Evolutionary conservation across 768 basidiomycete species (phyloP).

Genomic region (Tylopilus rubrobrunneus): DNA sequence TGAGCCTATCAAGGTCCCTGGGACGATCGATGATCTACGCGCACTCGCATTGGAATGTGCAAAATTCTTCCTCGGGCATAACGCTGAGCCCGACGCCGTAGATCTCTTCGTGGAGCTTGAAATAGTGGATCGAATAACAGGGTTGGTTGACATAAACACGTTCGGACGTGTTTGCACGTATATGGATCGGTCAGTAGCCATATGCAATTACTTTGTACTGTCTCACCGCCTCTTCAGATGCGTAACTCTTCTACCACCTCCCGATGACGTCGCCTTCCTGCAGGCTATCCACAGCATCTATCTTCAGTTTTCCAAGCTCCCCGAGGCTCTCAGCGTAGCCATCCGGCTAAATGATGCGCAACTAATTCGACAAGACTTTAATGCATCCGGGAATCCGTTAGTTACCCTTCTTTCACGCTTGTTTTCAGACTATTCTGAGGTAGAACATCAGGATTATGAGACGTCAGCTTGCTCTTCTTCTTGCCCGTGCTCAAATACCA

Average conservation of each 20-base stretch:
- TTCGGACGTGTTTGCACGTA: slow-evolving; percentile 90
- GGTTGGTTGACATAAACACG: slow-evolving; percentile 83
- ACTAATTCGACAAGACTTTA: slow-evolving; percentile 83
- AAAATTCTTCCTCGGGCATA: slow-evolving; percentile 84
- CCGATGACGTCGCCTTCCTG: slow-evolving; percentile 89
- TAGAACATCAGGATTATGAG: slow-evolving; percentile 66
- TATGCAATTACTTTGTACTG: not conserved
- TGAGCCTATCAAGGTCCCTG: slow-evolving; percentile 35
- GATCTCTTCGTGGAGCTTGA: slow-evolving; percentile 94
- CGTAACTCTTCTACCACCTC: slow-evolving; percentile 85
- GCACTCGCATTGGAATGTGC: slow-evolving; percentile 80
- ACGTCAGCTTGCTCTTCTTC: slow-evolving; percentile 89
- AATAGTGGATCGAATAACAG: slow-evolving; percentile 72
- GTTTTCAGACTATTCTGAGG: not conserved
- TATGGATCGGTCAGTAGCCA: slow-evolving; percentile 75
- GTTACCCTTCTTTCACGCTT: slow-evolving; percentile 27
- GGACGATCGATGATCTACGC: slow-evolving; percentile 71
- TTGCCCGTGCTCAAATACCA: slow-evolving; percentile 89
- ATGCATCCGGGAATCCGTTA: slow-evolving; percentile 82
- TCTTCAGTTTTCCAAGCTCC: slow-evolving; percentile 79
- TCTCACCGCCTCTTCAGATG: slow-evolving; percentile 45
- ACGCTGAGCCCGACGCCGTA: slow-evolving; percentile 97
- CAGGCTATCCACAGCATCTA: slow-evolving; percentile 87
- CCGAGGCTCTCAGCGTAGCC: slow-evolving; percentile 85
- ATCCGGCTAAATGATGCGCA: slow-evolving; percentile 79